These are phyloP conservation scores for Astrothelium macrocarpum DNA, from an alignment of 495 filamentous ascomycete species.

Conservation along the genomic window DNA sequence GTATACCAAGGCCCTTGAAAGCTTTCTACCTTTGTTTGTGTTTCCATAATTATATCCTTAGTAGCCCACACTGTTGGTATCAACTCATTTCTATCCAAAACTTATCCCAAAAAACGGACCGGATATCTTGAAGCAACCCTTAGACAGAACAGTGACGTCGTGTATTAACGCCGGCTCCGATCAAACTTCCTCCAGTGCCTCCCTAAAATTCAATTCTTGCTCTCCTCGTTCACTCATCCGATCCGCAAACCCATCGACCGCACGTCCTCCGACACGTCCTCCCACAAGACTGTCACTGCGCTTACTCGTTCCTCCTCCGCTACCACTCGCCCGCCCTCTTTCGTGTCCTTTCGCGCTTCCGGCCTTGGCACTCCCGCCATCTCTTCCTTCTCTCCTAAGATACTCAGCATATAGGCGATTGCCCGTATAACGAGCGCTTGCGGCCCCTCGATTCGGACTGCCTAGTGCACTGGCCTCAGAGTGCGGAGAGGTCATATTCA, in stretches of 20 bases:
- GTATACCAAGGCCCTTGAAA: no score
- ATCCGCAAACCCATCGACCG: neutral
- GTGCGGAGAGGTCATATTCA: neutral
- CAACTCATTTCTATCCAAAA: no score
- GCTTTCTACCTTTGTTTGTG: neutral
- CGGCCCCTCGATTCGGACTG: constrained; percentile 13
- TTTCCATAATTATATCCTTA: neutral
- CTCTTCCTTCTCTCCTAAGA: constrained; percentile 21
- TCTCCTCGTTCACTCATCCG: neutral
- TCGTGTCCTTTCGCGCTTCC: neutral
- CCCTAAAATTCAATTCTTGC: neutral
- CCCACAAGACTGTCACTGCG: neutral
- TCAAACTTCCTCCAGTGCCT: neutral
- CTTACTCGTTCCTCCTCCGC: neutral
- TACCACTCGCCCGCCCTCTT: neutral
- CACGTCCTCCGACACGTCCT: neutral
- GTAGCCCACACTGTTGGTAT: no score
- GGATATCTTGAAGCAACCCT: neutral
- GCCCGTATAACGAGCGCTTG: constrained; percentile 17
- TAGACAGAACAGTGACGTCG: neutral
- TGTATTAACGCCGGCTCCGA: neutral
- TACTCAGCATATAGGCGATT: constrained; percentile 32
- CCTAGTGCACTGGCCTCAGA: neutral
- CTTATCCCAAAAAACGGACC: neutral
- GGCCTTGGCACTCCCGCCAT: neutral